Base-by-base conservation (phyloP, 805 yeast species). In the Metschnikowia koreensis region DNA sequence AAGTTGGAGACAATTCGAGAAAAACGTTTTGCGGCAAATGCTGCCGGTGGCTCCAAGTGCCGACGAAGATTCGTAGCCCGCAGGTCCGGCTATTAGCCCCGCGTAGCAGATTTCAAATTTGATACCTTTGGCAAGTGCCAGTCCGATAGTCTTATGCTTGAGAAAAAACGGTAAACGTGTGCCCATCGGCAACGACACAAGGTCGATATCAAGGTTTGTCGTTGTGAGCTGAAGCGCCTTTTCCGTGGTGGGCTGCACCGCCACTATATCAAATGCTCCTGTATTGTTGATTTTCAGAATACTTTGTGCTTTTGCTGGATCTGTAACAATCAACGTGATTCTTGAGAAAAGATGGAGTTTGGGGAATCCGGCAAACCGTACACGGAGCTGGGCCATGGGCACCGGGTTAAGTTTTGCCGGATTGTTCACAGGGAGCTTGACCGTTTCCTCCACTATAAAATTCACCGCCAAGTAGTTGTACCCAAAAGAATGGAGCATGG, bases 101-200 rank as follows among this genome's bases (percentile, higher is more conserved):
- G 80, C 66, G 68, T 93, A 93, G 43, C 82, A 77, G 8, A 94
- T 77, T 65, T 94, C 99, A 56, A 94, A 80, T 58, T 83, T 82
- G 27, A 90, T 80, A 1, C 98, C 98, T 46, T 90, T 80, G 16
- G 85, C 86, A 3, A 89, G 76, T 1, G 96, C 97, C 40, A 90
- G 83, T 41, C 97, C 87, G 8, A 90, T 77, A 1, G 89, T 82
- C 60, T 91, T 90, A 70, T 91, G 97, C 60, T 87, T 87, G 57
- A 94, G 71, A 64, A 83, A 89, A 56, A 82, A 84, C 0, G 96
- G 93, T 44, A 90, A 68, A 51, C 89, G 79, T 41, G 76, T 73
- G 27, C 80, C 69, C 65, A 86, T 79, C 48, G 87, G 83, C 49
- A 94, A 77, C 0, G 97, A 83, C 16, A 94, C 80, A 27, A 94